These are phyloP conservation scores for Hippophae tibetana DNA, from an alignment of 306 rosid species.

Conservation along the genomic window DNA sequence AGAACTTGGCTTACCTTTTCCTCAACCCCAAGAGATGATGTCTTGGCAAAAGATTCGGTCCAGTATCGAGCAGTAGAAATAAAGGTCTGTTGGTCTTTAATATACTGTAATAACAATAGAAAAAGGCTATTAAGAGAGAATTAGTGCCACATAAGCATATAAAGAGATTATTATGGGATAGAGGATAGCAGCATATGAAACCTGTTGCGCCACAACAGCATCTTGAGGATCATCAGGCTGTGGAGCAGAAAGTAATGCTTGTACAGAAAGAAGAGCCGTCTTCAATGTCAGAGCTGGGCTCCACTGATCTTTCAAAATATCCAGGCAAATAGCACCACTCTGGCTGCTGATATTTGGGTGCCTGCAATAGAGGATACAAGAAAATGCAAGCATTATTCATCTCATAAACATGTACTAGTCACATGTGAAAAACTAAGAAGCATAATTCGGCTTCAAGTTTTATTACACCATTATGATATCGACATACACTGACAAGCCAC, in stretches of 20 bases:
- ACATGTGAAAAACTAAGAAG: background rate
- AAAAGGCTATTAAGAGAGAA: slow-evolving; percentile 8
- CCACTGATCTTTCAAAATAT: slow-evolving; percentile 96
- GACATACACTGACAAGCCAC: background rate
- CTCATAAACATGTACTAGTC: slow-evolving; percentile 1
- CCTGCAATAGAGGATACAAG: slow-evolving; percentile 43
- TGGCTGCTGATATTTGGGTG: slow-evolving; percentile 99
- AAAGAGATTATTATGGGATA: background rate
- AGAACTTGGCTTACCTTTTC: slow-evolving; percentile 51
- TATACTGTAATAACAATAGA: slow-evolving; percentile 50
- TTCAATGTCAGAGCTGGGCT: slow-evolving; percentile 96
- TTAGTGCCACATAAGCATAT: background rate
- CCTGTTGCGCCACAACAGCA: slow-evolving; percentile 98
- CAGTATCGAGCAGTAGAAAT: slow-evolving; percentile 88
- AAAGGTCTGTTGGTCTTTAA: slow-evolving; percentile 74
- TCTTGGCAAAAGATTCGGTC: slow-evolving; percentile 91
- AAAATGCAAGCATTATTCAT: slow-evolving; percentile 15
- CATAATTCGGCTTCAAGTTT: background rate
- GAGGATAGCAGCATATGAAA: slow-evolving; percentile 18
- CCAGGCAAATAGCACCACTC: slow-evolving; percentile 96
- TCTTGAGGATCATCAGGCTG: slow-evolving; percentile 99
- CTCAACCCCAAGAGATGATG: slow-evolving; percentile 64
- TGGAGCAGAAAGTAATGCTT: slow-evolving; percentile 96
- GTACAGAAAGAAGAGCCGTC: slow-evolving; percentile 97
- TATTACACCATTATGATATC: background rate